Evolutionary conservation across 331 rosid genomes (phyloP).

Genomic region (Malus hybrid): DNA sequence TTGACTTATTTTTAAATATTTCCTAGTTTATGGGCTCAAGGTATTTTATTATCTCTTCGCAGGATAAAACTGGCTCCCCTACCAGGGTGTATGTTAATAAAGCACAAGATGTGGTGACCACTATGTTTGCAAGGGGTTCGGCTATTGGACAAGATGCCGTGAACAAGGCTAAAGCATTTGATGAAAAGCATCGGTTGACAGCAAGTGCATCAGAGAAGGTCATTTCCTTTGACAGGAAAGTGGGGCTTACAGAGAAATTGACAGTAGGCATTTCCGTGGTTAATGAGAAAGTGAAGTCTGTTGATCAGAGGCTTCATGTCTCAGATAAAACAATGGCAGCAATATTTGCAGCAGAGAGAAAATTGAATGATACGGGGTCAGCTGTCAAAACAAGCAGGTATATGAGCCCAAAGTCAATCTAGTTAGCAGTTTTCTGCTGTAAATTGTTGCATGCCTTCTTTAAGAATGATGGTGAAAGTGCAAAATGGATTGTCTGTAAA

Average conservation of each 20-base stretch:
- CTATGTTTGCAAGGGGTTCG: constrained; percentile 68
- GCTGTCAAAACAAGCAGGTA: constrained; percentile 87
- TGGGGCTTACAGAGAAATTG: constrained; percentile 71
- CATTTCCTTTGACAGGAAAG: constrained; percentile 68
- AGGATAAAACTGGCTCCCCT: constrained; percentile 36
- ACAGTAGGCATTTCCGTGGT: constrained; percentile 74
- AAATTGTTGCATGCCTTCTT: background rate
- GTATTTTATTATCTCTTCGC: constrained; percentile 21
- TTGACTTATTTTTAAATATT: background rate
- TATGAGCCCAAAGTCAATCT: background rate
- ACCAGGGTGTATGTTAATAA: constrained; percentile 47
- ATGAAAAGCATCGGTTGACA: constrained; percentile 74
- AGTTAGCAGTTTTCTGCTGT: background rate
- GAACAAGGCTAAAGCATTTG: constrained; percentile 92
- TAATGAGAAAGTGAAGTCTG: constrained; percentile 84
- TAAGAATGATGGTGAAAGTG: background rate
- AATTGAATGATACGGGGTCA: constrained; percentile 83
- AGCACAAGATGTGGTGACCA: constrained; percentile 80
- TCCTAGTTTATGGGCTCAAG: constrained; percentile 5
- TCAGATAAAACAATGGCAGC: constrained; percentile 96
- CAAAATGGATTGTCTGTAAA: background rate
- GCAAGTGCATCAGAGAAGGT: constrained; percentile 90
- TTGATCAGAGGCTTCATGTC: constrained; percentile 82
- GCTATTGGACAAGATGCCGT: constrained; percentile 80
- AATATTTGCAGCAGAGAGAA: constrained; percentile 76